A percentile compares a stretch with the other conserved stretches of the same genome.
Conservation (phyloP, 495 filamentous ascomycete genomes). For the Annulohypoxylon stygium region DNA sequence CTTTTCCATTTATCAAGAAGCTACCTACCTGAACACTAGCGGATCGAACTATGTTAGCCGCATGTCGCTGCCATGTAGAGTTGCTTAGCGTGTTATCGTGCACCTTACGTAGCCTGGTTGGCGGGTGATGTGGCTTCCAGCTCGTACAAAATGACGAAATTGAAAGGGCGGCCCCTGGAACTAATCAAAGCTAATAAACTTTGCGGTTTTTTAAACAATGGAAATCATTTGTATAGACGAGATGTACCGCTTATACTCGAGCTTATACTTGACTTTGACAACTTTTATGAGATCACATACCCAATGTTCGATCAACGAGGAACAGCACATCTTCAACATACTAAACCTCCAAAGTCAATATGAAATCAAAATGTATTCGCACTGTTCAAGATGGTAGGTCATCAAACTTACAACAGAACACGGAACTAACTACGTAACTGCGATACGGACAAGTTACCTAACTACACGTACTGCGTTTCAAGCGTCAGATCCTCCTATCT, state of each 20-base stretch:
- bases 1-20: slow-evolving; percentile 1
- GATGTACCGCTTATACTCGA: background rate
- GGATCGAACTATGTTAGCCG: slow-evolving; percentile 25
- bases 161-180: slow-evolving; percentile 24
- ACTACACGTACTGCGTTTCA: slow-evolving; percentile 28
- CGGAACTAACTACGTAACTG: background rate
- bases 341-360: background rate
- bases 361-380: background rate
- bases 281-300: background rate
- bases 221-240: background rate
- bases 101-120: slow-evolving; percentile 22
- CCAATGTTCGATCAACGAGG: background rate
- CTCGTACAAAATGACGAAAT: slow-evolving; percentile 43
- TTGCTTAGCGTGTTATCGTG: slow-evolving; percentile 17
- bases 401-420: slow-evolving; percentile 13
- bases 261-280: background rate
- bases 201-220: slow-evolving; percentile 13
- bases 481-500: slow-evolving; percentile 23
- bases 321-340: background rate
- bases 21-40: background rate
- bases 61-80: slow-evolving; percentile 9
- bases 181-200: slow-evolving; percentile 26
- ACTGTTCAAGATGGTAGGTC: background rate
- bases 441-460: slow-evolving; percentile 1
- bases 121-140: slow-evolving; percentile 20